Evolutionary conservation across 371 early-diverging fungal genomes (phyloP).

Genomic region (Rhizopus microsporus): DNA sequence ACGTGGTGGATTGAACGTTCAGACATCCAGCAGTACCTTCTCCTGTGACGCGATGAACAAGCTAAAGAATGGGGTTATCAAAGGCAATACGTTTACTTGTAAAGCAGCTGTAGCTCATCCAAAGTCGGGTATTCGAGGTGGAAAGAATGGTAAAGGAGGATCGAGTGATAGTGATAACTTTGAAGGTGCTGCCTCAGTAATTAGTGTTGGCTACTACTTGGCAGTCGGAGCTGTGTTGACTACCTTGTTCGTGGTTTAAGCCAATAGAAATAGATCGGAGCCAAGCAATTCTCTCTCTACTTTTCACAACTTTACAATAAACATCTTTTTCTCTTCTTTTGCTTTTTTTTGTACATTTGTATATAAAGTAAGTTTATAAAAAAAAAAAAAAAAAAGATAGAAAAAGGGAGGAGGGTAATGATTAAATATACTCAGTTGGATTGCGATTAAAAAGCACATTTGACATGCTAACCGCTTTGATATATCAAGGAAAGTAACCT

Average conservation of each 20-base stretch:
- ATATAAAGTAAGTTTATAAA: no score
- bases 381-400: no score
- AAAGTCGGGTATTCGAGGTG: slow-evolving; percentile 23
- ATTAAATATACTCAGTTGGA: no score
- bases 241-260: slow-evolving; percentile 1
- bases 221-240: slow-evolving; percentile 22
- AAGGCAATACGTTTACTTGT: slow-evolving; percentile 39
- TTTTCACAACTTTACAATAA: background rate
- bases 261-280: no score
- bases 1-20: slow-evolving; percentile 46
- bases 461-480: no score
- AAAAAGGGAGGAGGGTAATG: no score
- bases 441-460: no score
- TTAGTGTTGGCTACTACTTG: slow-evolving; percentile 19
- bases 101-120: slow-evolving; percentile 33
- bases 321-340: no score
- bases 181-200: slow-evolving; percentile 12
- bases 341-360: no score
- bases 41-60: slow-evolving; percentile 34
- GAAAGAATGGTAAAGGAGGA: slow-evolving; percentile 13
- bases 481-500: no score
- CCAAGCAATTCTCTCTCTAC: background rate
- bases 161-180: slow-evolving; percentile 1
- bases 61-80: slow-evolving; percentile 37
- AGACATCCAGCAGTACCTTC: slow-evolving; percentile 41